Base-by-base conservation (phyloP, 2,329 filamentous ascomycete genomes). In the Calonectria multiphialidica region DNA sequence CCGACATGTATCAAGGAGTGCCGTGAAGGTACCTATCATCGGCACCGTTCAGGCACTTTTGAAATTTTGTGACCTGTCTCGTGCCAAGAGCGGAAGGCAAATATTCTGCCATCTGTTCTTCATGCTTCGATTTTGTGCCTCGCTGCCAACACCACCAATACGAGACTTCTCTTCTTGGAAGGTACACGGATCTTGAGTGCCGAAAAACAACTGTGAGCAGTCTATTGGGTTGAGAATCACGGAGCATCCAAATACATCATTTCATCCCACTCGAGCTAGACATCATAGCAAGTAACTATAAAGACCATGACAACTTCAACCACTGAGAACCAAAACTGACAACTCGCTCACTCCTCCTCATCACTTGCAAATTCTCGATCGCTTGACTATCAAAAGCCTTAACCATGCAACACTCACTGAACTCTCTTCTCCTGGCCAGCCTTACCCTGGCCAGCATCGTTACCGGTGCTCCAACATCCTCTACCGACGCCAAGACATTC, bases 401-500 rank as follows among this genome's bases (percentile, higher is more conserved):
- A 57, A 67, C n/a, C 40, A 71, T 71, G 69, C n/a, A 62, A 23
- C 23, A 30, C 30, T 66, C 63, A 0, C 68, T 71, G 15, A 57
- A 18, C 23, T 45, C 63, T n/a, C 57, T 71, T 35, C 62, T 71
- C 40, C 21, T 42, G 13, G 69, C 69, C 47, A 63, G 55, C 23
- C 55, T 71, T 23, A 37, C 69, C 5, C 28, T 71, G 12, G 47
- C 69, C 12, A 12, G 55, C 47, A 67, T 67, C 40, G 55, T 62
- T n/a, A 67, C 57, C 2, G 69, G 63, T 23, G 64, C 68, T 7
- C 69, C 69, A 5, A 57, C 69, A 9, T 5, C 59, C 0, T 49
- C 49, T 28, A 5, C 55, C 15, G 53, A 37, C 8, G 37, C 44
- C 33, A 57, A 57, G 53, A 57, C 37, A 25, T 78, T 80, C 75